Percentiles rank a stretch among this genome's conserved stretches.
Conservation (phyloP, 2,329 filamentous ascomycete genomes). For the Aspergillus transmontanensis region DNA sequence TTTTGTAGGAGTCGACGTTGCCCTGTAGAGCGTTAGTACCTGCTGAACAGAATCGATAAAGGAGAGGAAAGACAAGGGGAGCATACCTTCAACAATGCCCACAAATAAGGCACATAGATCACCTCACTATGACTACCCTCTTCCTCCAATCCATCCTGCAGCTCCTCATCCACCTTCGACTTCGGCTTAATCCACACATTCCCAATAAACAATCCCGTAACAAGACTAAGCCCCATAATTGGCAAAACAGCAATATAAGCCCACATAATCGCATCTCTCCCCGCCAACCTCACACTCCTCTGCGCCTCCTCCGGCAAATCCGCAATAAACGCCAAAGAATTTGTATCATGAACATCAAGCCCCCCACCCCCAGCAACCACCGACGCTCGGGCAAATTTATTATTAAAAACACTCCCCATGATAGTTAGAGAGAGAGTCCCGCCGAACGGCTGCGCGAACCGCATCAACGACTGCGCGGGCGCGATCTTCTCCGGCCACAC, state of each 20-base stretch:
- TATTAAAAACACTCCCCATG: slow-evolving; percentile 71
- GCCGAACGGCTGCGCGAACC: slow-evolving; percentile 63
- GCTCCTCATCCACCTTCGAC: slow-evolving; percentile 21
- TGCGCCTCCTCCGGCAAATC: slow-evolving; percentile 39
- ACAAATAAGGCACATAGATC: slow-evolving; percentile 34
- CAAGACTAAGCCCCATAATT: slow-evolving; percentile 55
- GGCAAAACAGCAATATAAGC: slow-evolving; percentile 65
- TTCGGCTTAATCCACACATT: slow-evolving; percentile 55
- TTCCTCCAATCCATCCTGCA: slow-evolving; percentile 10
- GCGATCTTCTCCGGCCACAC: slow-evolving; percentile 62
- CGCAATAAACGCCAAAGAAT: slow-evolving; percentile 42
- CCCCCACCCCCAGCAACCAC: slow-evolving; percentile 29
- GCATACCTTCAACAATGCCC: slow-evolving; percentile 33
- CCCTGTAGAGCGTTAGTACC: slow-evolving; percentile 18
- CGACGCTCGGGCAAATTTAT: slow-evolving; percentile 46
- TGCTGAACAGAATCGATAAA: too few species aligned
- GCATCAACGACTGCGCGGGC: slow-evolving; percentile 61
- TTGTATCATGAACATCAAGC: slow-evolving; percentile 35
- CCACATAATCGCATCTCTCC: slow-evolving; percentile 64
- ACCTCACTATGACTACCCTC: slow-evolving; percentile 30
- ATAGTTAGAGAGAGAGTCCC: slow-evolving; percentile 67
- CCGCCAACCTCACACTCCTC: slow-evolving; percentile 44
- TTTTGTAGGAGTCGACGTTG: slow-evolving; percentile 28
- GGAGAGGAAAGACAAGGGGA: not conserved
- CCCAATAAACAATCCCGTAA: slow-evolving; percentile 50